Evolutionary conservation across 306 rosid genomes (phyloP).

Genomic region (Clitoria ternatea): DNA sequence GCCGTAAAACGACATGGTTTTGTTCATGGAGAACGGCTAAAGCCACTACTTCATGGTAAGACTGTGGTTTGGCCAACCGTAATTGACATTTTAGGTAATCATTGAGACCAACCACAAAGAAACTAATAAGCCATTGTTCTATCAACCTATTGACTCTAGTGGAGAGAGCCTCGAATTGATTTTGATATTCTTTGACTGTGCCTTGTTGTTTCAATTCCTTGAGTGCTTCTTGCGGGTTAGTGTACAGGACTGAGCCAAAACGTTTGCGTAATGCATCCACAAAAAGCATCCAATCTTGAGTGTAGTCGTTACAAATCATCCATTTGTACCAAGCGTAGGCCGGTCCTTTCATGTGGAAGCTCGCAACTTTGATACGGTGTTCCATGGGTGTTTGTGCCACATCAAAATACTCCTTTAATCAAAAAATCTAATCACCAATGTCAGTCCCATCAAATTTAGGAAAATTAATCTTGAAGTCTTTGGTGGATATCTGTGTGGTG

Average conservation of each 20-base stretch:
- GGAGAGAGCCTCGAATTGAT: too few species aligned
- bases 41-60: too few species aligned
- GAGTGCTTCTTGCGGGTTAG: neutral
- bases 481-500: too few species aligned
- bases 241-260: neutral
- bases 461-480: neutral
- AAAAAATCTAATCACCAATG: neutral
- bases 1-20: too few species aligned
- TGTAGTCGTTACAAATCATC: neutral
- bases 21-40: too few species aligned
- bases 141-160: too few species aligned
- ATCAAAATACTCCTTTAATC: neutral
- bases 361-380: neutral
- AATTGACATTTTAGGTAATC: too few species aligned
- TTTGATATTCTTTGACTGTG: too few species aligned
- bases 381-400: neutral
- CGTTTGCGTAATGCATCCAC: neutral
- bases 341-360: neutral
- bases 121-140: too few species aligned
- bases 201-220: neutral
- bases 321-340: neutral
- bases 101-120: too few species aligned
- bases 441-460: neutral
- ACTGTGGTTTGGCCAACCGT: too few species aligned
- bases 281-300: neutral